A percentile compares a stretch with the other conserved stretches of the same genome.
Conservation (phyloP, 345 rosid species). For the Firmiana major region DNA sequence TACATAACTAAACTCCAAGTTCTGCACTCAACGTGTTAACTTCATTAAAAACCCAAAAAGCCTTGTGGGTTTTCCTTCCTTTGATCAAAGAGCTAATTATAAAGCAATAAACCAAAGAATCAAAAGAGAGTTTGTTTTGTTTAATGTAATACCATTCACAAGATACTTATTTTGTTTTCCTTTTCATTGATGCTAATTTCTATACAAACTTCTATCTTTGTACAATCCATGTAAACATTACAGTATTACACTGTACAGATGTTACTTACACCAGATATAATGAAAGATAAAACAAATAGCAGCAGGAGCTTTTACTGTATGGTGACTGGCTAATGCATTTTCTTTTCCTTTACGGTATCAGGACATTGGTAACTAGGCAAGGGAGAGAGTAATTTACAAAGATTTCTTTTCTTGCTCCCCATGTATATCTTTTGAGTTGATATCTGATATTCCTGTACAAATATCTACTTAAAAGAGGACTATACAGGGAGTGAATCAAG, state of each 20-base stretch:
- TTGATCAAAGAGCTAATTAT: conserved; percentile 45
- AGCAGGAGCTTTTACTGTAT: conserved; percentile 7
- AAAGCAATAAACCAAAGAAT: conserved; percentile 41
- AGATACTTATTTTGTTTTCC: neutral
- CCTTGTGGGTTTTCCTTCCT: conserved; percentile 42
- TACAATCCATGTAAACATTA: conserved; percentile 20
- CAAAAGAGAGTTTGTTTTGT: conserved; percentile 36
- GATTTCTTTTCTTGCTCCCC: neutral
- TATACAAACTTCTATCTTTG: conserved; percentile 18
- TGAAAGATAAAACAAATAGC: conserved; percentile 9
- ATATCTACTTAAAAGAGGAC: conserved; percentile 10
- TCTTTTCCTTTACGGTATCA: conserved; percentile 14
- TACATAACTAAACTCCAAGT: conserved; percentile 51
- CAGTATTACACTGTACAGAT: conserved; percentile 18
- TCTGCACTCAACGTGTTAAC: conserved; percentile 25
- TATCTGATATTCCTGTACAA: conserved; percentile 23
- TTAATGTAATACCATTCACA: neutral
- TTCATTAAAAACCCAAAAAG: conserved; percentile 52
- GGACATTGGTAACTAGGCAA: conserved; percentile 2
- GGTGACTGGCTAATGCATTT: conserved; percentile 3
- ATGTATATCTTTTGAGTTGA: conserved; percentile 3
- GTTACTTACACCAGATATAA: conserved; percentile 6
- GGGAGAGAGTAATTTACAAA: conserved; percentile 6
- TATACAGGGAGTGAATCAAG: conserved; percentile 18
- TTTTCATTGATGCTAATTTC: neutral